Percentiles rank a stretch among this genome's conserved stretches.
These are phyloP conservation scores for Phytopythium oedochilum DNA, from an alignment of 352 stramenopile genomes.

Conservation along the genomic window DNA sequence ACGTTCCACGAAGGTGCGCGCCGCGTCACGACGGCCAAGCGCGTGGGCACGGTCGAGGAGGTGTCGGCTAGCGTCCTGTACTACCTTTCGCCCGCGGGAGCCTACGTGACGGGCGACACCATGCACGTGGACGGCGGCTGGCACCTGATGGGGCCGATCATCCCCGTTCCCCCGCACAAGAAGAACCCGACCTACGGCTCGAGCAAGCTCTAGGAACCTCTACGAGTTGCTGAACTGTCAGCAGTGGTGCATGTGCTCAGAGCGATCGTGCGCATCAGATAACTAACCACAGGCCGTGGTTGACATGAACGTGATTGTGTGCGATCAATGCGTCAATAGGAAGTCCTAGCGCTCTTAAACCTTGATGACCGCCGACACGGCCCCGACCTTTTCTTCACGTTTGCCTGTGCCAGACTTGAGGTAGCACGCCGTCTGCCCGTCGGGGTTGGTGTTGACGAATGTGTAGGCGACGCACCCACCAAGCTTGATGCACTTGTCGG, in stretches of 20 bases:
- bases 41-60: constrained; percentile 91
- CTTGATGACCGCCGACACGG: constrained; percentile 9
- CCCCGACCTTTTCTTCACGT: background rate
- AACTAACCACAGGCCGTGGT: too few relatives aligned
- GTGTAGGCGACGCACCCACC: constrained; percentile 16
- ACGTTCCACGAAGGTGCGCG: constrained; percentile 77
- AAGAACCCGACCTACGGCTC: constrained; percentile 84
- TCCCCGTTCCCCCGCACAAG: constrained; percentile 75
- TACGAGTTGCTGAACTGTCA: background rate
- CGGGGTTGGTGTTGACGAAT: constrained; percentile 16
- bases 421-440: constrained; percentile 22
- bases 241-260: background rate
- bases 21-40: constrained; percentile 70
- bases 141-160: constrained; percentile 48
- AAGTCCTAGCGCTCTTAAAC: too few relatives aligned
- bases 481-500: constrained; percentile 2
- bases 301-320: too few relatives aligned
- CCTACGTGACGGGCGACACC: constrained; percentile 89
- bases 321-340: too few relatives aligned
- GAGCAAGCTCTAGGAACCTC: constrained; percentile 41
- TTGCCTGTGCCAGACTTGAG: constrained; percentile 20
- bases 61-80: constrained; percentile 85
- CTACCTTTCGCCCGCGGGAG: constrained; percentile 84
- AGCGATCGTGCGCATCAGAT: too few relatives aligned
- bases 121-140: constrained; percentile 88